Evolutionary conservation across 2,329 filamentous ascomycete genomes (phyloP).

Genomic region (Ilyonectria robusta): DNA sequence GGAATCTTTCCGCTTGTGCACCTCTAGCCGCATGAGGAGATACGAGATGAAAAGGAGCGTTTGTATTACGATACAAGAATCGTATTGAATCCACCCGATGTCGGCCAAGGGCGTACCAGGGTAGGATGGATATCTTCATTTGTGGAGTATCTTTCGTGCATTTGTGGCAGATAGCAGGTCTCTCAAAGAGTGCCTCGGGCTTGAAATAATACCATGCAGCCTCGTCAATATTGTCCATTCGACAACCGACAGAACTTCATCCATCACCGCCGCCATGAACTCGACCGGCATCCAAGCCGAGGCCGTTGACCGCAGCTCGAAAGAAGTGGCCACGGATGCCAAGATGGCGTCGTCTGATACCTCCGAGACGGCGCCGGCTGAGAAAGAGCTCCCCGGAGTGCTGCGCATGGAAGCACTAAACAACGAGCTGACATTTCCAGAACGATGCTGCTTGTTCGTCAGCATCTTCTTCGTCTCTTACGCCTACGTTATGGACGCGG

Average conservation of each 20-base stretch:
- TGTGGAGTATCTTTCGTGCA: not conserved
- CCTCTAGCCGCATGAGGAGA: not conserved
- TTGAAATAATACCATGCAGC: not conserved
- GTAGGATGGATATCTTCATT: not conserved
- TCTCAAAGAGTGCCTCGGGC: not conserved
- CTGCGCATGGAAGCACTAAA: conserved; percentile 6
- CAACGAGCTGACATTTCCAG: not conserved
- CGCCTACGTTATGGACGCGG: not conserved
- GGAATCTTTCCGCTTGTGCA: not conserved
- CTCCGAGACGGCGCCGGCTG: not conserved
- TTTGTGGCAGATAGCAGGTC: not conserved
- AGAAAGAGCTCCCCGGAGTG: conserved; percentile 3
- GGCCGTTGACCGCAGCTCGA: not conserved
- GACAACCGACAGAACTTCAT: not conserved
- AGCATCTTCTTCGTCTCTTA: conserved; percentile 7
- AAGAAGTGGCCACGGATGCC: not conserved
- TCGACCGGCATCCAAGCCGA: not conserved
- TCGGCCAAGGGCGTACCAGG: not conserved
- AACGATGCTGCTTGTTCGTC: not conserved
- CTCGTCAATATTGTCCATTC: not conserved
- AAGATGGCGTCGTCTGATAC: not conserved
- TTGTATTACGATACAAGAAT: conserved; percentile 1
- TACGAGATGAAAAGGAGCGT: not conserved
- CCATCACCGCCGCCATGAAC: not conserved
- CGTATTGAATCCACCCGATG: conserved; percentile 2